Evolutionary conservation across 1,284 basidiomycete species (phyloP), one percentile per base, ranked within the genome.

Genomic region (Malassezia restricta): DNA sequence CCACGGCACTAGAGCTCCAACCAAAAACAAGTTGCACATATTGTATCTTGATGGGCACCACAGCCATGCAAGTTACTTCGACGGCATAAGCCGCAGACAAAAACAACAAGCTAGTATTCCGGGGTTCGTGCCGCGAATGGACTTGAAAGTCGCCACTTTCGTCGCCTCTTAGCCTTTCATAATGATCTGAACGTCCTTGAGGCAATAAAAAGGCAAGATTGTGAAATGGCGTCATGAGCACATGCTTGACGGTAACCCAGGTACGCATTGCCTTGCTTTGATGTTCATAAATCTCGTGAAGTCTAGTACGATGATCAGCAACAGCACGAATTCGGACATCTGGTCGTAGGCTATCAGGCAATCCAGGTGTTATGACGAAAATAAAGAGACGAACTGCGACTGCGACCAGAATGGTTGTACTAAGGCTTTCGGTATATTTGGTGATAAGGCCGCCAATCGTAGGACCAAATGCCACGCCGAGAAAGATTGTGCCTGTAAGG

Each of bases 1-100:
- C 69, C 5, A 73, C 46, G 51, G 64, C 57, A 3, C 59, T 54
- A 1, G 67, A 59, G 29, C 57, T 64, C 71, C 69, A 72, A 40
- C 61, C 56, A 43, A 68, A 72, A 11, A 58, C 52, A 29, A 64
- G 43, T 43, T 66, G 62, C 0, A 69, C 66, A 37, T 73, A 73
- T 48, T 65, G 63, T 30, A 68, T 54, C 48, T 72, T 71, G 61
- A 56, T 59, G 0, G 64, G 55, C 55, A 73, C 52, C 49, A 73
- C 58, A 8, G 69, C 71, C 15, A 62, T 59, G 40, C 61, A 52
- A 27, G 55, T 47, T 2, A 57, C 50, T 57, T 70, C 71, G 47
- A 65, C 40, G 42, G 63, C 65, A 55, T 70, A 71, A 29, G 65
- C 61, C 15, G 60, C 40, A 12, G 64, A 65, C 24, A 73, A 56